A percentile compares a stretch with the other conserved stretches of the same genome.
These are phyloP conservation scores for Laguncularia racemosa DNA, from an alignment of 345 rosid genomes.

Conservation along the genomic window DNA sequence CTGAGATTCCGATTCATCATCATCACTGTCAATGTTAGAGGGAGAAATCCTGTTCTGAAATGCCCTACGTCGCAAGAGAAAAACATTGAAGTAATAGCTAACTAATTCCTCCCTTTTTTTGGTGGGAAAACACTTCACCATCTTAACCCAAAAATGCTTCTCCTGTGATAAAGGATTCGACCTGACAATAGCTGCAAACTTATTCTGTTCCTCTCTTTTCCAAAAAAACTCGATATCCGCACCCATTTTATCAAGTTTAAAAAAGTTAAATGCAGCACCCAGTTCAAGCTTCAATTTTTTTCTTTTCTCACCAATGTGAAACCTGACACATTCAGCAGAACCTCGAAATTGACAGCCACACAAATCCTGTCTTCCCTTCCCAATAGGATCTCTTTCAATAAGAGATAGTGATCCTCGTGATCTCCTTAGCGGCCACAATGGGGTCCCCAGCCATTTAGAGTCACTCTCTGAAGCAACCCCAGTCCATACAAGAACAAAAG, in stretches of 20 bases:
- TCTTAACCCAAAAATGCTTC: conserved; percentile 23
- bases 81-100: conserved; percentile 37
- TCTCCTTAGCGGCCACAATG: conserved; percentile 38
- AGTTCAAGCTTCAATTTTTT: conserved; percentile 53
- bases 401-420: conserved; percentile 7
- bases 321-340: conserved; percentile 51
- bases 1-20: conserved; percentile 25
- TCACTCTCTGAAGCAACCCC: conserved; percentile 39
- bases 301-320: conserved; percentile 67
- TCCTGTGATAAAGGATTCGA: conserved; percentile 15
- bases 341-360: conserved; percentile 49
- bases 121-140: conserved; percentile 15
- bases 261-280: conserved; percentile 41
- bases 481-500: conserved; percentile 58
- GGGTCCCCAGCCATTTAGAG: conserved; percentile 62
- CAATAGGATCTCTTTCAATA: conserved; percentile 27
- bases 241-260: conserved; percentile 35
- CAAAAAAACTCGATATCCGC: conserved; percentile 21
- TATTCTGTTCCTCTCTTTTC: conserved; percentile 25
- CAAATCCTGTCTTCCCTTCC: conserved; percentile 49
- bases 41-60: conserved; percentile 32
- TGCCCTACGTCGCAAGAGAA: conserved; percentile 30
- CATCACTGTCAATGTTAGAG: conserved; percentile 22
- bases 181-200: conserved; percentile 23
- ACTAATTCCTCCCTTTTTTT: conserved; percentile 30